Evolutionary conservation across 768 basidiomycete genomes (phyloP), one percentile per base, ranked within the genome.

Genomic region (Boletus rubroflammeus): DNA sequence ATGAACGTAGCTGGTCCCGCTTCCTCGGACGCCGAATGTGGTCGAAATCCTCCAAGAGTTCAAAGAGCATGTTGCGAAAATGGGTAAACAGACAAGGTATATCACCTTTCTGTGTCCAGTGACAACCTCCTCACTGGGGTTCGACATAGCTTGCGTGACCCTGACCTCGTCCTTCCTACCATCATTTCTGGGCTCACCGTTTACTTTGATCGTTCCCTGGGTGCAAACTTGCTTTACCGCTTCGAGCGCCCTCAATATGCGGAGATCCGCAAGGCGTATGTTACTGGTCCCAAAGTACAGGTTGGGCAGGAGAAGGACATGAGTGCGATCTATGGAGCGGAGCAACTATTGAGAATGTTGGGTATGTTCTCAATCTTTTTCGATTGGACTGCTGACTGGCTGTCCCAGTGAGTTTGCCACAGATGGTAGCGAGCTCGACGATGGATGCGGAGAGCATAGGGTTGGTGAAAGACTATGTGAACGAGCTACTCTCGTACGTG

Each of bases 161-260:
- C 90, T 0, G 74, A 76, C 8, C 75, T 85, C 3, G 74, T 96
- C 10, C 75, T 90, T 8, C 84, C 86, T 17, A 95, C 93, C 5
- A 85, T 97, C 52, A 76, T 92, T 40, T 83, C 89, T 2, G 96
- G 96, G 1, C 77, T 98, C 11, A 82, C 85, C 47, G 80, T 89
- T 42, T 98, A 99, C 75, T 99, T 99, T 66, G 93, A 99, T 70
- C 88, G 91, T 31, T 86, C 93, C 0, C 80, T 92, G 2, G 90
- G 96, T 5, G 83, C 88, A 53, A 94, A 91, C 70, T 80, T 99
- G 26, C 79, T 98, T 4, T 99, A 98, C 66, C 86, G 93, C 19
- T 94, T 96, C 60, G 96, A 99, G 70, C 82, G 96, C n/a, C 83
- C 84, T 6, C 95, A 98, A 69, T 98, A 96, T 58, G 85, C 87